Conservation (phyloP, 805 yeast species). For the Candida easanensis region DNA sequence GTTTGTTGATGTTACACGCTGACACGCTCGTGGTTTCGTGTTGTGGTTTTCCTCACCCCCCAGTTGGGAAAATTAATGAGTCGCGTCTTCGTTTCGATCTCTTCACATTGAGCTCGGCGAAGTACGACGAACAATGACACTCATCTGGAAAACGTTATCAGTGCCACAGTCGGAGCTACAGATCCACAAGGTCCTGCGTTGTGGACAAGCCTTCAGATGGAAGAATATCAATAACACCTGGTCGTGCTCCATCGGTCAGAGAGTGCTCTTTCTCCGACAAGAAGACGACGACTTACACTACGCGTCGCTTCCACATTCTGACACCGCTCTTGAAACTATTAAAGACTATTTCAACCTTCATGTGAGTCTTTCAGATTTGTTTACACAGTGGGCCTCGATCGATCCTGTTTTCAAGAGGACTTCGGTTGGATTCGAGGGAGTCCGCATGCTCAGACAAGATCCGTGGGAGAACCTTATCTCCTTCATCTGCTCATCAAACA, state of each 20-base stretch:
- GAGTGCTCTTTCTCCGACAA: conserved; percentile 66
- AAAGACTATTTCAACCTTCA: conserved; percentile 69
- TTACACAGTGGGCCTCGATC: conserved; percentile 55
- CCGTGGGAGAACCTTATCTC: conserved; percentile 95
- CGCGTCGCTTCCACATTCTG: conserved; percentile 37
- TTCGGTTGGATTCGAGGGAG: conserved; percentile 52
- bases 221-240: conserved; percentile 58
- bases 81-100: too few relatives aligned
- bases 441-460: conserved; percentile 85
- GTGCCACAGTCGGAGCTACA: conserved; percentile 44
- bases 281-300: conserved; percentile 50
- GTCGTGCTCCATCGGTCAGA: conserved; percentile 59
- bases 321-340: conserved; percentile 43
- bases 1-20: too few relatives aligned
- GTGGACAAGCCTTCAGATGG: conserved; percentile 89
- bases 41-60: too few relatives aligned
- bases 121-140: not conserved
- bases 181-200: conserved; percentile 64
- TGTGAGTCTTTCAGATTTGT: conserved; percentile 51
- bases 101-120: too few relatives aligned
- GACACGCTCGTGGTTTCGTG: too few relatives aligned
- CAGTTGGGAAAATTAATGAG: too few relatives aligned
- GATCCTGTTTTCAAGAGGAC: conserved; percentile 49
- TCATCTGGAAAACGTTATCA: conserved; percentile 21
- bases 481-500: conserved; percentile 94